Evolutionary conservation across 306 rosid genomes (phyloP), one percentile per base, ranked within the genome.

Genomic region (Rosa lucieae): DNA sequence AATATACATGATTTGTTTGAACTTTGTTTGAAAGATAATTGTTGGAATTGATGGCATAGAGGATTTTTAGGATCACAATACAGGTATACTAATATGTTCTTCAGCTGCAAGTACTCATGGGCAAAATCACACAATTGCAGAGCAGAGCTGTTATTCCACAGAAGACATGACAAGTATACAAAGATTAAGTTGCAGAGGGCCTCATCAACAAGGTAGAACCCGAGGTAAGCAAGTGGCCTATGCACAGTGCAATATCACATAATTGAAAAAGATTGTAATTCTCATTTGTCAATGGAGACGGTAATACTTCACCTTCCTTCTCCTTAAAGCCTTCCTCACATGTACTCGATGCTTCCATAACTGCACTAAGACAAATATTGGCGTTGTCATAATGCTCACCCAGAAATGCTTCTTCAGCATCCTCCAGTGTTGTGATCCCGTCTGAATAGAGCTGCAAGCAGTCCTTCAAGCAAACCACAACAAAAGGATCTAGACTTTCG

Each of bases 271-370:
- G 83, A 81, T 82, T 48, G 48, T 82, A 75, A 73, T 89, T 93
- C 81, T 89, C 88, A 14, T 78, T 67, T 6, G 84, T 82, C 89
- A 93, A 79, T 3, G 92, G 98, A 43, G 87, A 85, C 80, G 18
- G 71, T 67, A 67, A 15, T 18, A 1, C 88, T 49, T 51, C 86
- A 46, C 88, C 92, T 71, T 78, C 78, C 80, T 83, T 80, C 78
- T 83, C 90, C 39, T 26, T 77, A 72, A 93, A 89, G 3, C 92
- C 93, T 62, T 75, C 80, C 46, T 88, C 93, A 68, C 98, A 93
- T 1, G 90, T 89, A 1, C 81, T 18, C 0, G 86, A 80, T 3
- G 87, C 87, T 76, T 87, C 94, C 94, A 86, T 87, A 15, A 78
- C 94, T 2, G 85, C 80, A 84, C 89, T 83, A 79, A 91, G 65